Conservation (phyloP, 148 eudicot genomes). For the Camellia sinensis region DNA sequence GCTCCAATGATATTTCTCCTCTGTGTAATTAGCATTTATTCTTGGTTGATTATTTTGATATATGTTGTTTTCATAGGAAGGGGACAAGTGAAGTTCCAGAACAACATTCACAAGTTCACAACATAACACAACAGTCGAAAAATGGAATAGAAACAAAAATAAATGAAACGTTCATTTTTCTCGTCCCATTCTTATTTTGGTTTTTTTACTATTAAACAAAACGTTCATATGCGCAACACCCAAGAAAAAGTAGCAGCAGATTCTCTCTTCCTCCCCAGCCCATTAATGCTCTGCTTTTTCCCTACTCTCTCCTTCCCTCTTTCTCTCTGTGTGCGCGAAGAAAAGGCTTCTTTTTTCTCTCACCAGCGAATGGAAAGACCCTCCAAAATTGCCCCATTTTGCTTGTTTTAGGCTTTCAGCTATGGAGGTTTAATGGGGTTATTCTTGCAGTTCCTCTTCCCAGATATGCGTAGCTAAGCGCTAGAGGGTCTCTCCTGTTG, state of each 20-base stretch:
- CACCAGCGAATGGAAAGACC: neutral
- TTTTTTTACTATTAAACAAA: constrained; percentile 21
- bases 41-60: neutral
- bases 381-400: neutral
- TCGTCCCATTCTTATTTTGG: neutral
- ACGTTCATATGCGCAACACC: constrained; percentile 41
- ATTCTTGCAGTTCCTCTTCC: neutral
- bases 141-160: constrained; percentile 3
- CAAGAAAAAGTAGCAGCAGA: constrained; percentile 31
- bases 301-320: neutral
- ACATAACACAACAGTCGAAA: constrained; percentile 4
- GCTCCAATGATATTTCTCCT: too few relatives aligned
- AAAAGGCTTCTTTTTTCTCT: constrained; percentile 4
- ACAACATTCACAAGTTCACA: neutral
- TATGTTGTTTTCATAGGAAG: neutral
- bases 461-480: neutral
- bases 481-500: neutral
- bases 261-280: neutral
- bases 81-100: neutral
- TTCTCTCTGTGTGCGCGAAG: neutral
- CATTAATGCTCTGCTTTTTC: neutral
- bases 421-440: constrained; percentile 10
- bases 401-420: neutral
- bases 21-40: too few relatives aligned
- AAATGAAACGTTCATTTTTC: constrained; percentile 12